Percentiles rank a stretch among this genome's conserved stretches.
These are phyloP conservation scores for Xylaria intraflava DNA, from an alignment of 495 filamentous ascomycete species.

Conservation along the genomic window DNA sequence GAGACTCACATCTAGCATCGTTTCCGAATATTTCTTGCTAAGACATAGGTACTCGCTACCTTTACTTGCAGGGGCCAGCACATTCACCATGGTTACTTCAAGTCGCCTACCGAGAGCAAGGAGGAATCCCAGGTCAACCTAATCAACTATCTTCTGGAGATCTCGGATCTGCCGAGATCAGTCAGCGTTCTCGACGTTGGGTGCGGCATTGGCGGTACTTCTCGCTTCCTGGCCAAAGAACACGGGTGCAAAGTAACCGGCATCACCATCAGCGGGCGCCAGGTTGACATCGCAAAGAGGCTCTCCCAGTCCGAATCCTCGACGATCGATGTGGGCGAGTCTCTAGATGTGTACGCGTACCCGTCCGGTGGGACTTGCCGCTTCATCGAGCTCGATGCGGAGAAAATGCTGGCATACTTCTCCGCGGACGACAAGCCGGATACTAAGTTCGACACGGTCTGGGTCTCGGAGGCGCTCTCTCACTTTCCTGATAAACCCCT, in stretches of 20 bases:
- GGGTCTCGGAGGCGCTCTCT: conserved; percentile 54
- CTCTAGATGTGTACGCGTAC: conserved; percentile 26
- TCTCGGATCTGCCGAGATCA: conserved; percentile 28
- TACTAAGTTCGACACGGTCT: conserved; percentile 45
- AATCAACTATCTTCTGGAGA: conserved; percentile 43
- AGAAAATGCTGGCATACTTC: conserved; percentile 51
- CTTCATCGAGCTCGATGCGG: conserved; percentile 52
- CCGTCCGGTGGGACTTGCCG: conserved; percentile 35
- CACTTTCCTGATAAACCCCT: conserved; percentile 51
- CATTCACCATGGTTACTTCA: conserved; percentile 53
- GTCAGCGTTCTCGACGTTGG: conserved; percentile 48
- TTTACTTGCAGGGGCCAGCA: conserved; percentile 49
- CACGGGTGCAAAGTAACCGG: conserved; percentile 45
- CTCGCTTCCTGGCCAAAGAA: conserved; percentile 43
- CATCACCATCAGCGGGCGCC: conserved; percentile 50
- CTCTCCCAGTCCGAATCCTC: conserved; percentile 32
- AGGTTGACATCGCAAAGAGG: conserved; percentile 45
- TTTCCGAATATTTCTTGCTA: neutral
- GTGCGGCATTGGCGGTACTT: conserved; percentile 51
- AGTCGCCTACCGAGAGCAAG: conserved; percentile 37
- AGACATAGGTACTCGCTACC: neutral
- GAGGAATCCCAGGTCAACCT: conserved; percentile 47
- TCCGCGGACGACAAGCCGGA: conserved; percentile 14
- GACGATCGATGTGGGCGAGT: neutral
- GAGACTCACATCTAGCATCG: too few relatives aligned